Evolutionary conservation across 768 basidiomycete species (phyloP), one percentile per base, ranked within the genome.

Genomic region (Boletus reticuloceps): DNA sequence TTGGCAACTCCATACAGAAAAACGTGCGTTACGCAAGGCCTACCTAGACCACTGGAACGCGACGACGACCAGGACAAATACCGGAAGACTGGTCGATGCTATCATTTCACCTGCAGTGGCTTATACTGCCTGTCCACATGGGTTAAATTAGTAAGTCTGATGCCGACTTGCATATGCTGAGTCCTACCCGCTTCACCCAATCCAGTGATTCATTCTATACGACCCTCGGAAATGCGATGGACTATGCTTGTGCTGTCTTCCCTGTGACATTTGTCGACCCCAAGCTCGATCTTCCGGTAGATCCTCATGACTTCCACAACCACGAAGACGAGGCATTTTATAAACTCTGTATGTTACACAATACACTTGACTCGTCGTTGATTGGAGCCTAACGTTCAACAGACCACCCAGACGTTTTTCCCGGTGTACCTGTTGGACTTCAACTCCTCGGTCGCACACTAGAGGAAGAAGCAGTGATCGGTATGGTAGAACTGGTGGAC

Each of bases 401-500:
- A 80, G 79, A 79, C 57, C 70, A 80, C 51, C 77, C 80, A 19
- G 75, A 76, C 49, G 59, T 75, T 16, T 79, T 77, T 59, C 63
- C 70, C 6, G 75, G 74, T 16, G 72, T 75, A n/a, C 80, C 81
- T 3, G 70, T 82, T 7, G 70, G 71, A 16, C 66, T 83, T 43
- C 82, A 83, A 64, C 66, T 82, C 13, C 69, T 78, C 8, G 81
- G 80, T 4, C 69, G 74, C 25, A 75, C 72, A 34, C 69, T 71
- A 43, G 81, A 82, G 61, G 81, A 83, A 50, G 81, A 82, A 62
- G 81, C 78, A 0, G 78, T 82, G 17, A 70, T 82, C 11, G 69
- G 66, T 6, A 78, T 82, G 75, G 74, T 75, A 5, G 77, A 78
- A 58, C 64, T 79, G 6, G 75, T 79, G 13, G 74, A 74, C 27